These are phyloP conservation scores for Ramalina intermedia DNA, from an alignment of 495 filamentous ascomycete species.

Conservation along the genomic window DNA sequence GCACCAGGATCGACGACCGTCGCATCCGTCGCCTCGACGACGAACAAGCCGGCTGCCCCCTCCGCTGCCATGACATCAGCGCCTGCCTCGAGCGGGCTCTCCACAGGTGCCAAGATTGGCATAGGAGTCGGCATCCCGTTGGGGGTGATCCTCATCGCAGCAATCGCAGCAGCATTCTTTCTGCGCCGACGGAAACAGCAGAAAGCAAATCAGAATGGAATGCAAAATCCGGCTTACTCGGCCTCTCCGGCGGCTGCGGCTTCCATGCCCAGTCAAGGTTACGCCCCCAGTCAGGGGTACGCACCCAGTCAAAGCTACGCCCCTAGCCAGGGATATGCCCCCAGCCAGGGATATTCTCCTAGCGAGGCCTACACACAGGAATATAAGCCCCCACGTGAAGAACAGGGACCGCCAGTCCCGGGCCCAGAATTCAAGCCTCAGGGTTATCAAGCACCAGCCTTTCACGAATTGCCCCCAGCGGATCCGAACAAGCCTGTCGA, in stretches of 20 bases:
- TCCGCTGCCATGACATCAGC: slow-evolving; percentile 28
- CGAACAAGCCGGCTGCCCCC: slow-evolving; percentile 23
- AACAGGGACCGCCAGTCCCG: neutral
- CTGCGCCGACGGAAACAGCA: slow-evolving; percentile 1
- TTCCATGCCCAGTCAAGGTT: too few species aligned
- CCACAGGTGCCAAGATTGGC: slow-evolving; percentile 19
- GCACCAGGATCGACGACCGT: neutral
- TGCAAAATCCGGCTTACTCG: too few species aligned
- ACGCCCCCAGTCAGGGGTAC: too few species aligned
- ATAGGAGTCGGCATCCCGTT: slow-evolving; percentile 16
- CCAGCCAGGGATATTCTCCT: too few species aligned
- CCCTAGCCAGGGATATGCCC: too few species aligned
- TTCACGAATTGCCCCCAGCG: neutral
- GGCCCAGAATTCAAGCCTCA: neutral
- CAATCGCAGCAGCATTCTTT: neutral
- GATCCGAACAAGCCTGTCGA: neutral
- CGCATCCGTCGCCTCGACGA: neutral
- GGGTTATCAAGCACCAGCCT: neutral
- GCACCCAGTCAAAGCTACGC: too few species aligned
- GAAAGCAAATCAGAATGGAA: neutral
- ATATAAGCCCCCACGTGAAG: too few species aligned
- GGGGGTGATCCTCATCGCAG: neutral
- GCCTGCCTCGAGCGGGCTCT: slow-evolving; percentile 12
- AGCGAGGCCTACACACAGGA: too few species aligned
- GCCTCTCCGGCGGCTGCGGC: too few species aligned